phyloP scores from a whole-genome alignment of 73 alveolate species.

The Symbiodinium natans region DNA sequence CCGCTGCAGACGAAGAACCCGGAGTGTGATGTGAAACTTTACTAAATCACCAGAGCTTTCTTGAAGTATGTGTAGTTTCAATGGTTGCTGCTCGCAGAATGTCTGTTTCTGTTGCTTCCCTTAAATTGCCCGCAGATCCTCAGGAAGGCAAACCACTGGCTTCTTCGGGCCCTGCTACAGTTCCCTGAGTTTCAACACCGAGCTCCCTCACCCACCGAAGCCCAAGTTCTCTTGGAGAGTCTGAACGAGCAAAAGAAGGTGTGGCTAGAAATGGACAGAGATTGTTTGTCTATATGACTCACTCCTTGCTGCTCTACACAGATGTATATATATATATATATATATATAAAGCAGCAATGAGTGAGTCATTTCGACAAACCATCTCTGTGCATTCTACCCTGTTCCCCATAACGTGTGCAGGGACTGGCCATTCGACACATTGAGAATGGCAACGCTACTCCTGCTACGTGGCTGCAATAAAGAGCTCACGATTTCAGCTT shows the following conservation, averaged over 20 bases:
- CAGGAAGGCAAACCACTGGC: background rate
- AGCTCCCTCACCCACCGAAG: background rate
- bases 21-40: conserved; percentile 16
- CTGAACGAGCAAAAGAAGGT: background rate
- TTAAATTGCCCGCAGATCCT: too few species aligned
- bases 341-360: too few species aligned
- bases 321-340: too few species aligned
- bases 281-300: too few species aligned
- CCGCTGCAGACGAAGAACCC: background rate
- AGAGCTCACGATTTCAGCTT: background rate
- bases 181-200: background rate
- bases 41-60: too few species aligned
- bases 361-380: too few species aligned
- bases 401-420: background rate
- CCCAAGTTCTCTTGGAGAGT: background rate
- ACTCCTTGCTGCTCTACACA: background rate
- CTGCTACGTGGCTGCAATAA: background rate
- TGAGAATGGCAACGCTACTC: background rate
- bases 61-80: too few species aligned
- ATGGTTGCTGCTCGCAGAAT: background rate
- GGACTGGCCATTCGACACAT: background rate
- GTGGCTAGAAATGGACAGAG: background rate
- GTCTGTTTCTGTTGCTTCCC: background rate
- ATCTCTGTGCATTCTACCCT: too few species aligned
- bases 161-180: background rate